These are phyloP conservation scores for Stylosanthes scabra DNA, from an alignment of 331 rosid genomes.

Conservation along the genomic window DNA sequence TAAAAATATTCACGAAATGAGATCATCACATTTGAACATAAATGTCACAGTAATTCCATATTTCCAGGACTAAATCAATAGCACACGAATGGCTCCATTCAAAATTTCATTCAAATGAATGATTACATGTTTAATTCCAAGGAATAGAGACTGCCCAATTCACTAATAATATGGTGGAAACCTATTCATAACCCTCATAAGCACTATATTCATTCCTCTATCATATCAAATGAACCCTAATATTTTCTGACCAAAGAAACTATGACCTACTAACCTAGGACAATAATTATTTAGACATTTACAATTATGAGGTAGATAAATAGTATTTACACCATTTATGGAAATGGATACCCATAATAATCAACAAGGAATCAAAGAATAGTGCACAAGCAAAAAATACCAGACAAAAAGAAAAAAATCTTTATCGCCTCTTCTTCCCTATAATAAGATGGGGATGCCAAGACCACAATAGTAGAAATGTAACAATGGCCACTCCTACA, in stretches of 20 bases:
- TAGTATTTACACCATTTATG: slow-evolving; percentile 71
- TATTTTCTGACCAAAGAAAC: slow-evolving; percentile 51
- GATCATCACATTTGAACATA: no score
- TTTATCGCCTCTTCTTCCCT: slow-evolving; percentile 74
- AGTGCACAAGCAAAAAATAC: slow-evolving; percentile 36
- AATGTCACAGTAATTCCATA: not conserved
- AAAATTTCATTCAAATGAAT: slow-evolving; percentile 25
- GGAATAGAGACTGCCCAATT: slow-evolving; percentile 33
- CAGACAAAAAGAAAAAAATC: slow-evolving; percentile 3
- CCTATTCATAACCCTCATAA: slow-evolving; percentile 48
- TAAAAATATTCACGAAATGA: not conserved
- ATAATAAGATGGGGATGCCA: slow-evolving; percentile 77
- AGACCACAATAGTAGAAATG: slow-evolving; percentile 74
- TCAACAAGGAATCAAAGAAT: slow-evolving; percentile 72
- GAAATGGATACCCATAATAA: slow-evolving; percentile 49
- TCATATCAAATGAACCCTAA: slow-evolving; percentile 48
- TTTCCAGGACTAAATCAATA: not conserved
- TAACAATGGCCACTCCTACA: slow-evolving; percentile 55
- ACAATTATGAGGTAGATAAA: slow-evolving; percentile 59
- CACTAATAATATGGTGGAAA: slow-evolving; percentile 35
- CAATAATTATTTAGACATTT: slow-evolving; percentile 54
- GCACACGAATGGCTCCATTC: not conserved
- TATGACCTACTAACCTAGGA: slow-evolving; percentile 64
- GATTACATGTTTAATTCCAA: slow-evolving; percentile 35
- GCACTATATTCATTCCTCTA: slow-evolving; percentile 41